Percentiles rank a stretch among this genome's conserved stretches.
Conservation (phyloP, 805 yeast species). For the Maudiozyma pseudohumilis region DNA sequence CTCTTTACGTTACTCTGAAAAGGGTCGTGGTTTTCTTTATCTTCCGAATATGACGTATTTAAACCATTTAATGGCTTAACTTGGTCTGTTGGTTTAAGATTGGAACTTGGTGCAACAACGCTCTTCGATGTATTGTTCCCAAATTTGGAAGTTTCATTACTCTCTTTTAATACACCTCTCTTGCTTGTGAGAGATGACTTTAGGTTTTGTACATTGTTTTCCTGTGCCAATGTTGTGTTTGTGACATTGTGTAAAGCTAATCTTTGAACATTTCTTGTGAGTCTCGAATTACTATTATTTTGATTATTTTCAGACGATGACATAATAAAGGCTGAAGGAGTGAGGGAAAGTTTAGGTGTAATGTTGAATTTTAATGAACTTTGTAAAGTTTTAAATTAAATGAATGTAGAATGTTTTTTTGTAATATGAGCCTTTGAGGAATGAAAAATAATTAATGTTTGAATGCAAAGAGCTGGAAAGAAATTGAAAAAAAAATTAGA, state of each 20-base stretch:
- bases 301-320: conserved; percentile 4
- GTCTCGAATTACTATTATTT: conserved; percentile 4
- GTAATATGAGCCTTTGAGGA: too few species aligned
- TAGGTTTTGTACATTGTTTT: conserved; percentile 13
- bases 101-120: too few species aligned
- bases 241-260: conserved; percentile 30
- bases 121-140: too few species aligned
- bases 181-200: conserved; percentile 6
- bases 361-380: too few species aligned
- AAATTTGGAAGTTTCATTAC: neutral
- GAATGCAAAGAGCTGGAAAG: too few species aligned
- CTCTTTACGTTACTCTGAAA: conserved; percentile 5
- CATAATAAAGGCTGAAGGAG: conserved; percentile 1
- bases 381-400: neutral
- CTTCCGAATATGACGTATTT: conserved; percentile 6
- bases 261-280: conserved; percentile 21
- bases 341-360: neutral
- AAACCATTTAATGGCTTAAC: neutral
- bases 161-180: conserved; percentile 6
- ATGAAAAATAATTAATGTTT: too few species aligned
- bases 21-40: conserved; percentile 24
- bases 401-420: too few species aligned
- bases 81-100: neutral
- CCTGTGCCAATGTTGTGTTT: conserved; percentile 23
- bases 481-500: too few species aligned